phyloP scores from a whole-genome alignment of 1,139 yeast genomes.

The Starmera stellimalicola region DNA sequence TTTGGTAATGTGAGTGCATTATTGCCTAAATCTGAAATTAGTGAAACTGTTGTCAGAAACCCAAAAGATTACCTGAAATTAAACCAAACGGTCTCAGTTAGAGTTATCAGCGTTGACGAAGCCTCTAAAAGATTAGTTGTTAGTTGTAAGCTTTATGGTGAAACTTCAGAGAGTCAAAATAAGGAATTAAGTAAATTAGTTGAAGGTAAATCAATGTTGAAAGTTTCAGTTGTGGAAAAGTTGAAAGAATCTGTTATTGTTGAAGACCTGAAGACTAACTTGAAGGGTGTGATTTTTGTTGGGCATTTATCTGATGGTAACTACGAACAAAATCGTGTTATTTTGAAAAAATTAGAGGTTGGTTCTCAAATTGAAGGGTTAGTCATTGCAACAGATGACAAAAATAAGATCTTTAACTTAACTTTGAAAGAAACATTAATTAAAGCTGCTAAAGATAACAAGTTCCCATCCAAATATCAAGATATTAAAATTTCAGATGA shows the following conservation, averaged over 20 bases:
- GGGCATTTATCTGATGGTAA: conserved; percentile 76
- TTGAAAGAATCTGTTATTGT: conserved; percentile 64
- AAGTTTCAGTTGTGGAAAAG: conserved; percentile 65
- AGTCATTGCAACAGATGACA: conserved; percentile 59
- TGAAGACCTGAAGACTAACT: conserved; percentile 44
- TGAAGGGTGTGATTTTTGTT: conserved; percentile 63
- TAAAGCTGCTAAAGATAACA: conserved; percentile 45
- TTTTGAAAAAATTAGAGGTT: conserved; percentile 44
- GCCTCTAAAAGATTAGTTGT: conserved; percentile 53
- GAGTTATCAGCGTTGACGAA: conserved; percentile 48
- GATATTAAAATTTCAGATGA: conserved; percentile 47
- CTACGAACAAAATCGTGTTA: conserved; percentile 60
- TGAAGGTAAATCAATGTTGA: conserved; percentile 55
- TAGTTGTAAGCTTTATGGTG: conserved; percentile 61
- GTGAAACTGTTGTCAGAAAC: conserved; percentile 74
- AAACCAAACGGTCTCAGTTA: conserved; percentile 79
- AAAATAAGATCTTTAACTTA: conserved; percentile 49
- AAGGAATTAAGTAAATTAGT: conserved; percentile 37
- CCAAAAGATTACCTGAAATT: conserved; percentile 71
- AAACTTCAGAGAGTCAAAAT: conserved; percentile 40
- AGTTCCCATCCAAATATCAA: conserved; percentile 48
- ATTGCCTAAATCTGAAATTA: conserved; percentile 79
- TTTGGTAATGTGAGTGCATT: conserved; percentile 74
- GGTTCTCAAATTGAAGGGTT: conserved; percentile 55
- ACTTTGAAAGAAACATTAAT: conserved; percentile 62